phyloP scores from a whole-genome alignment of 192 early-diverging fungal genomes.

The Chytriomyces hyalinus region DNA sequence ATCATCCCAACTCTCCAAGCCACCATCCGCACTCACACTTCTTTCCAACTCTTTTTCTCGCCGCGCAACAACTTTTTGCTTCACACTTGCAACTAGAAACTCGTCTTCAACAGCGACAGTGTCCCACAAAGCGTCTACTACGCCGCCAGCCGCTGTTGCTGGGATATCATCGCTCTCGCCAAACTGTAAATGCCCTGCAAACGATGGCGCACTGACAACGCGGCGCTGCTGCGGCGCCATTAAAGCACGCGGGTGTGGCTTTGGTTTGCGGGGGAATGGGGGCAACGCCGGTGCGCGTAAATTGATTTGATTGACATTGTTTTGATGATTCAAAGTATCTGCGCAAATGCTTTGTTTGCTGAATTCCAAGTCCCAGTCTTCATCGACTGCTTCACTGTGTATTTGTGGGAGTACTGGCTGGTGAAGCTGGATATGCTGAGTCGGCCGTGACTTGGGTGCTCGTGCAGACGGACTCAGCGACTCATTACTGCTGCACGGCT shows the following conservation, averaged over 20 bases:
- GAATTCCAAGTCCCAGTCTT: slow-evolving; percentile 45
- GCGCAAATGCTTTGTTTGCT: slow-evolving; percentile 13
- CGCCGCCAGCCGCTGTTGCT: slow-evolving; percentile 23
- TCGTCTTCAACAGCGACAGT: slow-evolving; percentile 11
- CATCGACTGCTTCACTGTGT: not conserved
- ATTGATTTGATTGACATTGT: no score
- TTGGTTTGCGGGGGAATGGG: slow-evolving; percentile 6
- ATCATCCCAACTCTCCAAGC: slow-evolving; percentile 53
- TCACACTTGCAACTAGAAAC: slow-evolving; percentile 26
- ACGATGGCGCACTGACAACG: slow-evolving; percentile 34
- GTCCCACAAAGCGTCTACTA: slow-evolving; percentile 32
- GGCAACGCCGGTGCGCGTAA: slow-evolving; percentile 12
- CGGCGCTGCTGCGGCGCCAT: slow-evolving; percentile 4
- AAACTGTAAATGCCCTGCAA: slow-evolving; percentile 35
- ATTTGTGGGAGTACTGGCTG: not conserved
- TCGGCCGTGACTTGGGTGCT: not conserved
- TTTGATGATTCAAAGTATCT: no score
- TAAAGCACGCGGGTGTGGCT: slow-evolving; percentile 2
- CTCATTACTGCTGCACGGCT: no score
- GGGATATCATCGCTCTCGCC: slow-evolving; percentile 19
- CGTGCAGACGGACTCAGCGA: not conserved
- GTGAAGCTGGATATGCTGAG: not conserved
- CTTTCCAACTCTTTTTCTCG: slow-evolving; percentile 37
- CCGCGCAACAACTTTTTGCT: slow-evolving; percentile 19
- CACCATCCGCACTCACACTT: slow-evolving; percentile 28